Evolutionary conservation across 192 early-diverging fungal species (phyloP).

Genomic region (Rhizoclosmatium sp.): DNA sequence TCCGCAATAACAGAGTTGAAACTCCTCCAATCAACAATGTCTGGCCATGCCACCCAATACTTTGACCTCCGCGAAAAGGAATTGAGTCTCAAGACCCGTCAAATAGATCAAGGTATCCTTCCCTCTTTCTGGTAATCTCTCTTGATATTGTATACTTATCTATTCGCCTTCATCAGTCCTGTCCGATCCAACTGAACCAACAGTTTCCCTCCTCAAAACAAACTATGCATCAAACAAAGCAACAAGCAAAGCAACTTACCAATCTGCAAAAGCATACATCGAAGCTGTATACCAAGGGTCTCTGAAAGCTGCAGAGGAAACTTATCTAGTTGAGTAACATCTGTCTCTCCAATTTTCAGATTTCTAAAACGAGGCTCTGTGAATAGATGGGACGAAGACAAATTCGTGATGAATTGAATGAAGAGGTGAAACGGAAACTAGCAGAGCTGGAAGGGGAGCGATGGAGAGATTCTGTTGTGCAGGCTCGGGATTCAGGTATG

Average conservation of each 20-base stretch:
- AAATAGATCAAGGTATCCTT: background rate
- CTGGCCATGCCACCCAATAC: background rate
- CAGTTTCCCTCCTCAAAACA: background rate
- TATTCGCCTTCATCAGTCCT: background rate
- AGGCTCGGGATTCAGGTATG: background rate
- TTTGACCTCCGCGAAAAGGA: background rate
- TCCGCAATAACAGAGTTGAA: background rate
- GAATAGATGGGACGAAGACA: background rate
- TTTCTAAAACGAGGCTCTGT: too few species aligned
- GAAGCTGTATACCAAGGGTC: conserved; percentile 20
- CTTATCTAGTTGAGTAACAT: conserved; percentile 19
- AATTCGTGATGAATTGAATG: background rate
- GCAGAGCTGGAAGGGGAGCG: background rate
- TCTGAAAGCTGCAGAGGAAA: background rate
- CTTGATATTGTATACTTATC: background rate
- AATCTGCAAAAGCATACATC: background rate
- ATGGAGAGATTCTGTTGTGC: background rate
- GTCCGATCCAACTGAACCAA: background rate
- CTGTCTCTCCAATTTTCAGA: too few species aligned
- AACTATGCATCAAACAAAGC: background rate
- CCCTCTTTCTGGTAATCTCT: background rate
- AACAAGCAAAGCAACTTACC: background rate
- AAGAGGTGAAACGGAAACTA: background rate
- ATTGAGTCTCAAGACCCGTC: background rate
- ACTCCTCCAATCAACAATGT: background rate